Conservation (phyloP, 495 filamentous ascomycete species). For the Amphirosellinia nigrospora region DNA sequence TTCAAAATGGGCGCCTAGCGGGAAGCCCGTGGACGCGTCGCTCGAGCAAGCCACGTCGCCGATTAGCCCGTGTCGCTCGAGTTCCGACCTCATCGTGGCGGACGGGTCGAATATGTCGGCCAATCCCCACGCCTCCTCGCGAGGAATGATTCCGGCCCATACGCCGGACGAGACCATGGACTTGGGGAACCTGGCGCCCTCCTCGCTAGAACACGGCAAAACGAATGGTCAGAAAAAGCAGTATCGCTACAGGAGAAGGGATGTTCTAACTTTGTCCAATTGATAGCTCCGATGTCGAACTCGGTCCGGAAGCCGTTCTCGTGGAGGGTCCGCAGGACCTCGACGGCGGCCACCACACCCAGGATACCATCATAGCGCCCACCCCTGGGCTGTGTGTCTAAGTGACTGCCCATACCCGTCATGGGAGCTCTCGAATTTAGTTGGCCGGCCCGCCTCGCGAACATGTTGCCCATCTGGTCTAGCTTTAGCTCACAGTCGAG, state of each 20-base stretch:
- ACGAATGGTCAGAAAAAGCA: background rate
- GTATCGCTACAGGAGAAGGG: background rate
- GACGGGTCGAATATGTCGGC: constrained; percentile 57
- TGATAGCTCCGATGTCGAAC: constrained; percentile 73
- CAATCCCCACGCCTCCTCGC: constrained; percentile 66
- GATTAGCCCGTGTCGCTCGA: constrained; percentile 74
- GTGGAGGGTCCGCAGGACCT: constrained; percentile 70
- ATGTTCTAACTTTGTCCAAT: constrained; percentile 79
- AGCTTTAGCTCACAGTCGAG: constrained; percentile 62
- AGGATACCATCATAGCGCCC: constrained; percentile 81
- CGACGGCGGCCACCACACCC: constrained; percentile 64
- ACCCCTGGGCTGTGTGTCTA: constrained; percentile 80
- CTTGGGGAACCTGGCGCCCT: constrained; percentile 80
- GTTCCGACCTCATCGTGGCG: constrained; percentile 70
- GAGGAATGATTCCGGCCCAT: constrained; percentile 71
- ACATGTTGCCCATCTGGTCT: constrained; percentile 62
- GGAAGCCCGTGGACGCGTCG: constrained; percentile 63
- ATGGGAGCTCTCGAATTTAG: constrained; percentile 49
- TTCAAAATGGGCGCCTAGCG: constrained; percentile 83
- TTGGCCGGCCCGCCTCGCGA: constrained; percentile 3
- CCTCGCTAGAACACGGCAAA: constrained; percentile 57
- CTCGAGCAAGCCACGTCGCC: constrained; percentile 63
- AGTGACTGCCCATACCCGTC: constrained; percentile 74
- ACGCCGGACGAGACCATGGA: constrained; percentile 80
- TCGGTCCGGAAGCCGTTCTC: constrained; percentile 73